Evolutionary conservation across 2,329 filamentous ascomycete genomes (phyloP).

Genomic region (Neofusicoccum parvum): DNA sequence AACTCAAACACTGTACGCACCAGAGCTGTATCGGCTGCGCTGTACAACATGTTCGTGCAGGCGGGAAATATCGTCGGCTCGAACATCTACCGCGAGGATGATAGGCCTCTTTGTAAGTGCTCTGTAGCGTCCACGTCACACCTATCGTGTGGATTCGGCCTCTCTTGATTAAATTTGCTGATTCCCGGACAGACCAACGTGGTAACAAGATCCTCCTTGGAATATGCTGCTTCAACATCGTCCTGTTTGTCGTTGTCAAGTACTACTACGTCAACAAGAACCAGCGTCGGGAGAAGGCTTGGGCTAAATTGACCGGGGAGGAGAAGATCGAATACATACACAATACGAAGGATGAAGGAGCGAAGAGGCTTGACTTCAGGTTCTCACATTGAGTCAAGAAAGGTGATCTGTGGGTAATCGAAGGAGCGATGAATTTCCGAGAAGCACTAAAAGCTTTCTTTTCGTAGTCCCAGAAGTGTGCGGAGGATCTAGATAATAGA

Average conservation of each 20-base stretch:
- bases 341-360: conserved; percentile 33
- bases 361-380: conserved; percentile 35
- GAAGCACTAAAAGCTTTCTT: no score
- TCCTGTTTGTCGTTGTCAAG: conserved; percentile 40
- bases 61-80: conserved; percentile 46
- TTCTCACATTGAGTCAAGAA: conserved; percentile 29
- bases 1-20: conserved; percentile 55
- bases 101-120: conserved; percentile 50
- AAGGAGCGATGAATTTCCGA: no score
- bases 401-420: no score
- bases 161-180: no score
- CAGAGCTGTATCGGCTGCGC: conserved; percentile 50
- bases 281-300: conserved; percentile 25
- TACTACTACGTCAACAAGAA: conserved; percentile 46
- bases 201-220: conserved; percentile 43
- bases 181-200: not conserved
- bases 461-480: no score
- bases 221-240: conserved; percentile 37
- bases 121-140: no score
- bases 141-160: no score
- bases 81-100: conserved; percentile 60
- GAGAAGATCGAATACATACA: conserved; percentile 33
- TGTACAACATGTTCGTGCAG: conserved; percentile 56
- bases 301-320: conserved; percentile 24
- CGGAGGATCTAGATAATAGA: no score